A percentile compares a stretch with the other conserved stretches of the same genome.
Conservation (phyloP, 2,329 filamentous ascomycete genomes). For the Colletotrichum noveboracense region DNA sequence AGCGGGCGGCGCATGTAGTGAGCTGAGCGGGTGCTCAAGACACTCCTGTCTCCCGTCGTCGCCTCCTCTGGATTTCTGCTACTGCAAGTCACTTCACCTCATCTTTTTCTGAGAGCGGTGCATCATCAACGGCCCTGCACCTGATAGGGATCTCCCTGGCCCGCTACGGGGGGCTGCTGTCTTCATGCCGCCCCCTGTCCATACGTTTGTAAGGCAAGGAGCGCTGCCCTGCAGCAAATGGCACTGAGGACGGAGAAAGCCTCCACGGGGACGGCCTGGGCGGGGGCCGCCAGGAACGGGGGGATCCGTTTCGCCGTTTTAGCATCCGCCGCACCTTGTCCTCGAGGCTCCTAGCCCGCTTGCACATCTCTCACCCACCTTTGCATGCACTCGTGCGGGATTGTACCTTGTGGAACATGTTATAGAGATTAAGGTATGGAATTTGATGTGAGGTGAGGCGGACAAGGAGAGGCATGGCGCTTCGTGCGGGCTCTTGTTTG, state of each 20-base stretch:
- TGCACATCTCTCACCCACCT: not conserved
- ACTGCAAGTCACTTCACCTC: not conserved
- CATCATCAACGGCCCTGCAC: not conserved
- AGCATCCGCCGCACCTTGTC: not conserved
- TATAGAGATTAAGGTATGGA: not conserved
- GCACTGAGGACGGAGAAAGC: not conserved
- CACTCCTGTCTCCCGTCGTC: not conserved
- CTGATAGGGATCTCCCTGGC: not conserved
- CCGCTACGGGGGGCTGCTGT: not conserved
- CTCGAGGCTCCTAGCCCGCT: not conserved
- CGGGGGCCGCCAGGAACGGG: not conserved
- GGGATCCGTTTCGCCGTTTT: not conserved
- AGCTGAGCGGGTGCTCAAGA: constrained; percentile 1
- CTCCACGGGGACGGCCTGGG: not conserved
- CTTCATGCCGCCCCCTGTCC: not conserved
- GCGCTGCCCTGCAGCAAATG: not conserved
- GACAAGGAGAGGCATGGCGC: not conserved
- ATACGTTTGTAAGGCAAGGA: not conserved
- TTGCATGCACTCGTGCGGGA: not conserved
- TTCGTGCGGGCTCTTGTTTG: not conserved
- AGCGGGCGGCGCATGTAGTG: not conserved
- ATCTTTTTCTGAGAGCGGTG: not conserved
- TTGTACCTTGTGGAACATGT: not conserved
- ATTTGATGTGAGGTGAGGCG: not conserved
- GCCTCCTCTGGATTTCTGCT: not conserved